Conservation (phyloP, 2,329 filamentous ascomycete genomes). For the Penicillium brasilianum region DNA sequence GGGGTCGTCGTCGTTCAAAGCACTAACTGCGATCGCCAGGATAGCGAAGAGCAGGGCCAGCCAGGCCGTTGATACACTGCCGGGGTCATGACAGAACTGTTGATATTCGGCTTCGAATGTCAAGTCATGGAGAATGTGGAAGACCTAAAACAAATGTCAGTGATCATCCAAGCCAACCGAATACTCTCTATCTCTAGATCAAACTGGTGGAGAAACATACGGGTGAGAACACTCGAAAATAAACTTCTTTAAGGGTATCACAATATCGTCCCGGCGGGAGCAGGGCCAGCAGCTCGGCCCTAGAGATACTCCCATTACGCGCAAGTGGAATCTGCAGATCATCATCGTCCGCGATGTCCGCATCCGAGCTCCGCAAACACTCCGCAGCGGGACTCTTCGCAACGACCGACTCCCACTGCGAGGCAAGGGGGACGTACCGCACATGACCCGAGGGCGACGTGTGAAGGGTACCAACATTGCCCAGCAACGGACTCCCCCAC, state of each 20-base stretch:
- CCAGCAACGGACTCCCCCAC: slow-evolving; percentile 30
- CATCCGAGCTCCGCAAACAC: slow-evolving; percentile 33
- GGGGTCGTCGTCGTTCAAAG: slow-evolving; percentile 43
- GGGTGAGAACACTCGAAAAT: slow-evolving; percentile 47
- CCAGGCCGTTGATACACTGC: slow-evolving; percentile 44
- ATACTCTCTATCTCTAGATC: not conserved
- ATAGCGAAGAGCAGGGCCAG: slow-evolving; percentile 48
- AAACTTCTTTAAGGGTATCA: slow-evolving; percentile 43
- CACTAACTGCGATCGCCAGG: slow-evolving; percentile 46
- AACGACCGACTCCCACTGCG: slow-evolving; percentile 39
- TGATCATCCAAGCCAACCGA: slow-evolving; percentile 6
- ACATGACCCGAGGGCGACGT: slow-evolving; percentile 44
- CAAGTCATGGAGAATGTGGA: slow-evolving; percentile 50
- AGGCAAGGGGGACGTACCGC: slow-evolving; percentile 42
- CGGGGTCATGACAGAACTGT: slow-evolving; percentile 43
- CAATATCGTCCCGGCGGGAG: slow-evolving; percentile 45
- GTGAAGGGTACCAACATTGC: slow-evolving; percentile 37
- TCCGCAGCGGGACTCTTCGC: slow-evolving; percentile 33
- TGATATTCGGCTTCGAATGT: slow-evolving; percentile 48
- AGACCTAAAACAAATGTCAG: slow-evolving; percentile 33
- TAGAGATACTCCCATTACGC: slow-evolving; percentile 31
- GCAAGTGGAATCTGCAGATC: slow-evolving; percentile 42
- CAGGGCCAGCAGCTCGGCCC: slow-evolving; percentile 38
- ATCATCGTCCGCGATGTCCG: slow-evolving; percentile 38
- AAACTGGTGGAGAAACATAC: slow-evolving; percentile 28